Evolutionary conservation across 176 grass and related monocot genomes (phyloP).

Genomic region (Guadua angustifolia): DNA sequence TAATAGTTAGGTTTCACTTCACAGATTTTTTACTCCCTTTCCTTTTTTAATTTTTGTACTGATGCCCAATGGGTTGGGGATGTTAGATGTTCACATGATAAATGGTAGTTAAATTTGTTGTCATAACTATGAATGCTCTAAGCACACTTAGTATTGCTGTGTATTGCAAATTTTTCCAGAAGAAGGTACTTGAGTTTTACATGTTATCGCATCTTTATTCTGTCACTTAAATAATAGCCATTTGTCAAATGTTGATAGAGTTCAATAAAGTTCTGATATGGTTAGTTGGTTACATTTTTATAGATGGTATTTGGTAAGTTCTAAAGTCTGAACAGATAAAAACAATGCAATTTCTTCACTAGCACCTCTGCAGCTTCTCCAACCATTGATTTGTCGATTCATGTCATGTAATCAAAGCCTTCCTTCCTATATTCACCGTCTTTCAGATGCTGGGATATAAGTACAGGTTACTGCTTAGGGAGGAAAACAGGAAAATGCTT

Average conservation of each 20-base stretch:
- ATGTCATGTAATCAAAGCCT: conserved; percentile 21
- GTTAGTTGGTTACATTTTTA: conserved; percentile 25
- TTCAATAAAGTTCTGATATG: conserved; percentile 4
- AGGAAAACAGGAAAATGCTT: background rate
- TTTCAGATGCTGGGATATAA: conserved; percentile 19
- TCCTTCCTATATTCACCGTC: conserved; percentile 5
- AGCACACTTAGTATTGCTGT: background rate
- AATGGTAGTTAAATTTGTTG: conserved; percentile 24
- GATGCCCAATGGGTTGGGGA: background rate
- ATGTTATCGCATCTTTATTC: background rate
- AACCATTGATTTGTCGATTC: conserved; percentile 13
- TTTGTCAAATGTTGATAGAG: background rate
- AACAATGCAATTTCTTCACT: conserved; percentile 14
- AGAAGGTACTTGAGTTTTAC: conserved; percentile 18
- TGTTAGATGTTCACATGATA: background rate
- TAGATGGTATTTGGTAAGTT: conserved; percentile 28
- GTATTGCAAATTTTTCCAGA: background rate
- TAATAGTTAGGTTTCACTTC: background rate
- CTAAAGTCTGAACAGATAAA: background rate
- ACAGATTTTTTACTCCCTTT: conserved; percentile 9
- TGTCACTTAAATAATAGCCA: background rate
- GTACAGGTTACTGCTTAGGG: background rate
- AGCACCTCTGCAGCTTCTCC: background rate
- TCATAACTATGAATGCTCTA: background rate
- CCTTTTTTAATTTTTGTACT: background rate